phyloP scores from a whole-genome alignment of 768 basidiomycete genomes.

The Hypholoma fasciculare region DNA sequence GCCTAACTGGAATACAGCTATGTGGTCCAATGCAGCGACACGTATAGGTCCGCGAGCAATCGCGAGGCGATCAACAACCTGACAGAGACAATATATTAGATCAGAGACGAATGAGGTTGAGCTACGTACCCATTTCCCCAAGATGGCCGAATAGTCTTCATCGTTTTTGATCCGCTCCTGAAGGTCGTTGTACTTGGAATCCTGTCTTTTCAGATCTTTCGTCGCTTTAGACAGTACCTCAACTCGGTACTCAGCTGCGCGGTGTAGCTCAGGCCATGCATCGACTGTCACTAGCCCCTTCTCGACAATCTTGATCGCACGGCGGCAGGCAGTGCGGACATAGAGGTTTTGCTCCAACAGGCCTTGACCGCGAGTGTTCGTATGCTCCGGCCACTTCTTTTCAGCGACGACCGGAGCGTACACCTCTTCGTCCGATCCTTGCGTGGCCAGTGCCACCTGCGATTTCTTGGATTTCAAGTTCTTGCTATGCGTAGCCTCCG shows the following conservation, averaged over 20 bases:
- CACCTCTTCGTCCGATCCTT: too few species aligned
- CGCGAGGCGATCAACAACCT: constrained; percentile 11
- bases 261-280: constrained; percentile 10
- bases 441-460: too few species aligned
- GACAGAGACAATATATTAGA: not conserved
- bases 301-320: constrained; percentile 3
- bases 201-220: not conserved
- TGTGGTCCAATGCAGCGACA: not conserved
- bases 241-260: not conserved
- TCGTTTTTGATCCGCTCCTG: not conserved
- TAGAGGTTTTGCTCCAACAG: not conserved
- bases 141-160: not conserved
- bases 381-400: not conserved
- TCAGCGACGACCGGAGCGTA: not conserved
- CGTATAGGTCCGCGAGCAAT: constrained; percentile 1
- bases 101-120: not conserved
- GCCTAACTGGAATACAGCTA: constrained; percentile 11
- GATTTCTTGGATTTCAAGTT: too few species aligned
- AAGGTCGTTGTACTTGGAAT: not conserved
- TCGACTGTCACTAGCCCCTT: not conserved
- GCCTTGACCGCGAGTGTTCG: not conserved
- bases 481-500: too few species aligned
- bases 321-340: constrained; percentile 1
- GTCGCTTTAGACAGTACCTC: not conserved
- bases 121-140: constrained; percentile 9